phyloP scores from a whole-genome alignment of 495 filamentous ascomycete species.

The Pseudomonodictys pantanalensis region DNA sequence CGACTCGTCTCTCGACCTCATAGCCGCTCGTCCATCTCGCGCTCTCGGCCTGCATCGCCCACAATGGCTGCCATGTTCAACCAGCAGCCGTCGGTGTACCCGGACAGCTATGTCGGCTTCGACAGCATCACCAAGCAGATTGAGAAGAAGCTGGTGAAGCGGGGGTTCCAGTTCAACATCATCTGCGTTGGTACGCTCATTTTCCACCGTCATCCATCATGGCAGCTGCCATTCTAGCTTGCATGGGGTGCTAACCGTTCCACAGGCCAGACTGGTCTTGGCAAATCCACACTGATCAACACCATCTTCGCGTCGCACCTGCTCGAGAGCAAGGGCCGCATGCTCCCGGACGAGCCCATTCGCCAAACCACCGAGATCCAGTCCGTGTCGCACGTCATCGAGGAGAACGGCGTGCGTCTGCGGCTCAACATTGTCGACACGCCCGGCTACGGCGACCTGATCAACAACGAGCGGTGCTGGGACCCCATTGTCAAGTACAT shows the following conservation, averaged over 20 bases:
- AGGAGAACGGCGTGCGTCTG: conserved; percentile 87
- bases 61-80: conserved; percentile 48
- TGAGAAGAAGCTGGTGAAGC: conserved; percentile 98
- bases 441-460: conserved; percentile 75
- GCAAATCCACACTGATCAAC: conserved; percentile 99
- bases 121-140: conserved; percentile 98
- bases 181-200: conserved; percentile 90
- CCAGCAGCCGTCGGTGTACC: conserved; percentile 64
- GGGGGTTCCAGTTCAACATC: conserved; percentile 99
- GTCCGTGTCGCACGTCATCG: conserved; percentile 95
- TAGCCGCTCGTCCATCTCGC: not conserved
- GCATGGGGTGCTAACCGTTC: conserved; percentile 17
- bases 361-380: conserved; percentile 97
- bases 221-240: not conserved
- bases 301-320: conserved; percentile 99
- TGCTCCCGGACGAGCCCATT: conserved; percentile 86
- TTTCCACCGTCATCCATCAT: not conserved
- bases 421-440: conserved; percentile 79
- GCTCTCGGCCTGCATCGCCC: conserved; percentile 18
- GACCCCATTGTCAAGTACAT: conserved; percentile 99
- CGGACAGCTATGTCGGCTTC: conserved; percentile 97
- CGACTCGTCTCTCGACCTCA: too few relatives aligned
- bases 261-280: conserved; percentile 93
- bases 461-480: conserved; percentile 84
- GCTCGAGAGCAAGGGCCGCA: conserved; percentile 95